Evolutionary conservation across 2,329 filamentous ascomycete genomes (phyloP).

Genomic region (Ceratocystis eucalypticola): DNA sequence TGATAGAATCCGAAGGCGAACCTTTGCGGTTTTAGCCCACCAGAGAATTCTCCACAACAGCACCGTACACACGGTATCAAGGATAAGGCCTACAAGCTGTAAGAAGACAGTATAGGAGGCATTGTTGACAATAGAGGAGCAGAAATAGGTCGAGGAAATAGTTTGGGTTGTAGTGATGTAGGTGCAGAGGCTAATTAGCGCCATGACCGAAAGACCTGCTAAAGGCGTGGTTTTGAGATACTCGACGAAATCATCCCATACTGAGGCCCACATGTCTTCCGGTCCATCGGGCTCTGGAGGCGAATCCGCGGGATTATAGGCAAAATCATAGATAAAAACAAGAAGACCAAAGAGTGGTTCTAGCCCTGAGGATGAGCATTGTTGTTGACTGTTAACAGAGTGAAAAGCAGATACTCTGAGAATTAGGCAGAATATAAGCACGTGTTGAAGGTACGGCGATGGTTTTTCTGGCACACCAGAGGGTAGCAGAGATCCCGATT

Average conservation of each 20-base stretch:
- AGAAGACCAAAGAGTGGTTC: slow-evolving; percentile 28
- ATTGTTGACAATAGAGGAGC: slow-evolving; percentile 33
- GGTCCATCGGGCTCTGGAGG: slow-evolving; percentile 24
- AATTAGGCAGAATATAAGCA: slow-evolving; percentile 33
- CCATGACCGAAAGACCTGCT: slow-evolving; percentile 20
- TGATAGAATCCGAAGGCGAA: slow-evolving; percentile 34
- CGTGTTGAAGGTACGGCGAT: slow-evolving; percentile 33
- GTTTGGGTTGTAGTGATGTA: slow-evolving; percentile 27
- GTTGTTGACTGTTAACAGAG: slow-evolving; percentile 33
- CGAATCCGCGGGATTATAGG: background rate
- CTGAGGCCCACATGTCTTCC: slow-evolving; percentile 37
- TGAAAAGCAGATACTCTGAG: slow-evolving; percentile 37
- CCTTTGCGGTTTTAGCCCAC: slow-evolving; percentile 37
- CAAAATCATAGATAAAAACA: slow-evolving; percentile 18
- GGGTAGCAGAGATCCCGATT: background rate
- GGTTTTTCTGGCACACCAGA: slow-evolving; percentile 33
- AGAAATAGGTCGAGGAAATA: slow-evolving; percentile 36
- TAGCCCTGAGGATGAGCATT: slow-evolving; percentile 38
- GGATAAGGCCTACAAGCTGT: slow-evolving; percentile 33
- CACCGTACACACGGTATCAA: slow-evolving; percentile 36
- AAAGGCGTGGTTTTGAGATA: slow-evolving; percentile 31
- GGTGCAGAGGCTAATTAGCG: slow-evolving; percentile 32
- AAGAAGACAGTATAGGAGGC: slow-evolving; percentile 28
- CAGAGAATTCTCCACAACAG: slow-evolving; percentile 38
- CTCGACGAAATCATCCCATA: slow-evolving; percentile 34